Conservation (phyloP, 352 stramenopile genomes). For the Pseudoperonospora humuli region DNA sequence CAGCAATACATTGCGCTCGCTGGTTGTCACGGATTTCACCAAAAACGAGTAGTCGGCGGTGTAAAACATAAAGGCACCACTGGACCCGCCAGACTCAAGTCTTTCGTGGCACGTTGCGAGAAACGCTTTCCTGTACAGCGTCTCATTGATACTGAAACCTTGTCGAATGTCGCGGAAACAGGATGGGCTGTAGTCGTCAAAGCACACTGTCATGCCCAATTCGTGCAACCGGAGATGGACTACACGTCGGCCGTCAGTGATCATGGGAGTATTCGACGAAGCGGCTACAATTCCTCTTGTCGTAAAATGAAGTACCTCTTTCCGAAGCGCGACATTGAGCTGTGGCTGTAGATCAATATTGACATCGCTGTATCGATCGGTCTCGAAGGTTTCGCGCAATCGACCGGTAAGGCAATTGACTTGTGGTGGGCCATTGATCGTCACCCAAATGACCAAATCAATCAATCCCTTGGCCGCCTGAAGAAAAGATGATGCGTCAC, state of each 20-base stretch:
- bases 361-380: conserved; percentile 56
- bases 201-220: conserved; percentile 72
- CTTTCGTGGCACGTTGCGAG: conserved; percentile 77
- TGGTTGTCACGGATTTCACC: conserved; percentile 81
- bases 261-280: conserved; percentile 53
- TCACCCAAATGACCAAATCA: conserved; percentile 79
- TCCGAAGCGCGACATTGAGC: conserved; percentile 78
- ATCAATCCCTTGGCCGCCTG: conserved; percentile 73
- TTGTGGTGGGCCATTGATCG: conserved; percentile 49
- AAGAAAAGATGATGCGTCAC: conserved; percentile 57
- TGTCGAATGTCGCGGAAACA: conserved; percentile 74
- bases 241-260: conserved; percentile 39
- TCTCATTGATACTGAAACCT: conserved; percentile 71
- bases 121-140: conserved; percentile 71
- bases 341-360: conserved; percentile 79
- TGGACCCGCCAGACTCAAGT: conserved; percentile 76
- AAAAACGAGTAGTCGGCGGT: conserved; percentile 82
- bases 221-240: conserved; percentile 72
- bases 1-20: conserved; percentile 72
- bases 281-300: conserved; percentile 77
- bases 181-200: conserved; percentile 66
- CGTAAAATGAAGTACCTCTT: conserved; percentile 86
- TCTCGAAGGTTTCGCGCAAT: conserved; percentile 33
- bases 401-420: conserved; percentile 21
- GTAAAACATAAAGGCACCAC: conserved; percentile 88